Evolutionary conservation across 1,284 basidiomycete species (phyloP), one percentile per base, ranked within the genome.

Genomic region (Lignosus rhinocerotis): DNA sequence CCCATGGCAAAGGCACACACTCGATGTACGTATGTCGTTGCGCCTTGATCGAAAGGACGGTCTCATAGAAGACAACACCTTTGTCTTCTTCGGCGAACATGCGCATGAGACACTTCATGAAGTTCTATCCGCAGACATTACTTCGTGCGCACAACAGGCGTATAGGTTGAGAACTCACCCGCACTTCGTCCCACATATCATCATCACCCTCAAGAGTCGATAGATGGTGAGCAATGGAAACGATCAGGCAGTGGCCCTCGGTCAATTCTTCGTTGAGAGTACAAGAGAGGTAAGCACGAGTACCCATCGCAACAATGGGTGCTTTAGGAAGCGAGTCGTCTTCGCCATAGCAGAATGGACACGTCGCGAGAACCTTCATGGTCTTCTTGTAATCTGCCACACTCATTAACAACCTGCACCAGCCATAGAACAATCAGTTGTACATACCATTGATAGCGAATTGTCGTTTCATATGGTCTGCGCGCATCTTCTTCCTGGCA

Each of bases 91-190:
- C 88, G 0, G 93, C 88, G 66, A 88, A 95, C 92, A 97, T 94
- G 57, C 86, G 86, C 86, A 98, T 96, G 16, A 99, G 78, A 66
- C 93, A 96, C 76, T 99, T 99, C 94, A 98, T 98, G 70, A 98
- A 99, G 72, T 99, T 99, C 94, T 97, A 60, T 2, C 19, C 64
- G 49, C 19, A 48, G 11, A 53, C 44, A 46, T 59, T 34, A 58
- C 2, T 17, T 46, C 1, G 38, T 48, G 19, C 53, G 45, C 30
- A 25, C 9, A n/a, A 17, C 31, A 44, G 38, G 19, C 49, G 6
- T 51, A 16, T 11, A 30, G 21, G 25, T 25, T 12, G 11, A 14
- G 54, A 21, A 78, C 90, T 56, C 69, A 96, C 95, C 74, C 83
- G 83, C 58, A 94, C 86, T 82, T 98, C 95, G 61, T 97, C 95